Evolutionary conservation across 768 basidiomycete genomes (phyloP), one percentile per base, ranked within the genome.

Genomic region (Imleria badia): DNA sequence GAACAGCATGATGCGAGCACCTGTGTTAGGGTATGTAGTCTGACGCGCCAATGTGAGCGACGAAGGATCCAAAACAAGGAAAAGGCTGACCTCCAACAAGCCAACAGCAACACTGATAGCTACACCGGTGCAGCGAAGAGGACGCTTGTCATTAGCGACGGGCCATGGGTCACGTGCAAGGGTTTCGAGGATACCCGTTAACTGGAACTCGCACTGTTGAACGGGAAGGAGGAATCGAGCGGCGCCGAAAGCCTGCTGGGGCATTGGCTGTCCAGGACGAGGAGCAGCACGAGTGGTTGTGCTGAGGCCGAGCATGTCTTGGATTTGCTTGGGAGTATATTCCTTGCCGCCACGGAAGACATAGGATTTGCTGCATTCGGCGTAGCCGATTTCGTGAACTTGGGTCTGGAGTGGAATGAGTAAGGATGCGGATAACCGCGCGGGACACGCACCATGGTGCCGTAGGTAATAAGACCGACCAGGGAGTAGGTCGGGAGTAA

Each of bases 331-430:
- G 38, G 91, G 86, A 51, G 86, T 73, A 69, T 99, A 98, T 64
- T 99, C 97, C 73, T 98, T 99, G 13, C 88, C 91, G 41, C 97
- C 97, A 26, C 96, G 89, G 85, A 99, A 99, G 52, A 98, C 97
- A 72, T 97, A 98, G 5, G 95, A 97, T 72, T 98, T 98, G 75
- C 84, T 91, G 75, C 95, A 98, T 69, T 96, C 91, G 3, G 86
- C 82, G 65, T 98, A 98, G 31, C 95, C 94, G 34, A 98, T 89
- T 75, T 99, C 97, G 71, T 99, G 97, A 2, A 99, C 93, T 87
- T 96, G 94, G 8, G 96, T 83, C 96, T 98, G 22, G 53, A n/a
- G 13, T 2, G 31, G 19, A 7, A 48, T 51, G 26, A 66, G 61
- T 6, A 6, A 42, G 2, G 26, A 39, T 2, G 10, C 17, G 13